Evolutionary conservation across 1,284 basidiomycete genomes (phyloP).

Genomic region (Baeospora myosura): DNA sequence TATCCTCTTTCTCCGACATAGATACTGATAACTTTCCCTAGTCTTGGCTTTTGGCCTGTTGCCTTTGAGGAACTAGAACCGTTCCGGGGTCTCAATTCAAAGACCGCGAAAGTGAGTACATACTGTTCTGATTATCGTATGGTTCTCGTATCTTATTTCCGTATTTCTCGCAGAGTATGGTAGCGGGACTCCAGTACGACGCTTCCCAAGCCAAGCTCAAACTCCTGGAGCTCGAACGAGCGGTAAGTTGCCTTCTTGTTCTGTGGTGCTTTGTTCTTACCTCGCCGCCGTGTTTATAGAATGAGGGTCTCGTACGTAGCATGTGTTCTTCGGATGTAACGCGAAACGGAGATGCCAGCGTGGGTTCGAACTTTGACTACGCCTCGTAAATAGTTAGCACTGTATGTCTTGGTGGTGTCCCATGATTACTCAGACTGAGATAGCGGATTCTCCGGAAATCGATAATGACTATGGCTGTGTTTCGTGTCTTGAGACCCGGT

Average conservation of each 20-base stretch:
- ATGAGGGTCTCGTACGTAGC: constrained; percentile 18
- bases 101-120: constrained; percentile 56
- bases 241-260: constrained; percentile 35
- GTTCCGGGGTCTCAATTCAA: constrained; percentile 58
- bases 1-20: neutral
- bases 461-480: too few relatives aligned
- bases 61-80: constrained; percentile 43
- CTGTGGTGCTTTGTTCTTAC: neutral
- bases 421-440: too few relatives aligned
- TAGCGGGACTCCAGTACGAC: constrained; percentile 62
- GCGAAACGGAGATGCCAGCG: too few relatives aligned
- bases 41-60: constrained; percentile 47
- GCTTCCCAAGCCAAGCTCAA: constrained; percentile 48
- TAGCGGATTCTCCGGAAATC: too few relatives aligned
- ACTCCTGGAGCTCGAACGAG: constrained; percentile 57
- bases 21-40: constrained; percentile 11
- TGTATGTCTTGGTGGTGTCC: too few relatives aligned
- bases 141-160: too few relatives aligned
- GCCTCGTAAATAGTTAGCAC: too few relatives aligned
- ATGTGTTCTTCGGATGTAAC: too few relatives aligned
- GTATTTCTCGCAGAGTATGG: constrained; percentile 48
- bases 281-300: constrained; percentile 14
- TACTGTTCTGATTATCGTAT: neutral
- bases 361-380: too few relatives aligned
- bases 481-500: too few relatives aligned